Conservation (phyloP, 169 alveolate species). For the Plasmodium coatneyi region DNA sequence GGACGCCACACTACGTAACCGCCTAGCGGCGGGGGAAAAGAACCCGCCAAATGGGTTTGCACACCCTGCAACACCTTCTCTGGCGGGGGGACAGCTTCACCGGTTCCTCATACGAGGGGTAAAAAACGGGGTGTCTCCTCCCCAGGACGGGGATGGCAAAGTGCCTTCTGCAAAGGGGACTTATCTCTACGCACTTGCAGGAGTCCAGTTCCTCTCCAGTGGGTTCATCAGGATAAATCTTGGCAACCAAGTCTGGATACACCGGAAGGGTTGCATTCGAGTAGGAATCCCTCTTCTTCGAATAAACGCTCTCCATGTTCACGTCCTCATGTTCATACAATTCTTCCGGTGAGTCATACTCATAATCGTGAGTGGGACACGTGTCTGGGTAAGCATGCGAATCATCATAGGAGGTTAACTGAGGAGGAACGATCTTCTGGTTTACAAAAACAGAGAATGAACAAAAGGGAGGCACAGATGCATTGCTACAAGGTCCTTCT, state of each 20-base stretch:
- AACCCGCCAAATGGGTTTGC: slow-evolving; percentile 43
- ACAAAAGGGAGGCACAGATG: slow-evolving; percentile 90
- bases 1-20: neutral
- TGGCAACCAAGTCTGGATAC: slow-evolving; percentile 20
- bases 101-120: slow-evolving; percentile 21
- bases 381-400: slow-evolving; percentile 84
- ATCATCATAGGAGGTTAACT: slow-evolving; percentile 84
- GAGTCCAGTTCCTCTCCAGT: neutral
- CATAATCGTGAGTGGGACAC: slow-evolving; percentile 78
- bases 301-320: neutral
- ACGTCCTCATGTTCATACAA: slow-evolving; percentile 25
- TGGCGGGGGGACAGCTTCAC: slow-evolving; percentile 1
- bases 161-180: neutral
- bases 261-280: neutral
- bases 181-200: slow-evolving; percentile 33
- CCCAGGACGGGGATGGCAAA: slow-evolving; percentile 44
- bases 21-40: slow-evolving; percentile 8
- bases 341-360: slow-evolving; percentile 38
- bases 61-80: slow-evolving; percentile 22
- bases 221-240: neutral
- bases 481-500: slow-evolving; percentile 81
- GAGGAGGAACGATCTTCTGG: slow-evolving; percentile 87
- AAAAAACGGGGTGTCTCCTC: neutral
- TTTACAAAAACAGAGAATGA: slow-evolving; percentile 87
- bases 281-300: slow-evolving; percentile 12